Evolutionary conservation across 139 green algal genomes (phyloP), one percentile per base, ranked within the genome.

Genomic region (Chlamydomonas incerta): DNA sequence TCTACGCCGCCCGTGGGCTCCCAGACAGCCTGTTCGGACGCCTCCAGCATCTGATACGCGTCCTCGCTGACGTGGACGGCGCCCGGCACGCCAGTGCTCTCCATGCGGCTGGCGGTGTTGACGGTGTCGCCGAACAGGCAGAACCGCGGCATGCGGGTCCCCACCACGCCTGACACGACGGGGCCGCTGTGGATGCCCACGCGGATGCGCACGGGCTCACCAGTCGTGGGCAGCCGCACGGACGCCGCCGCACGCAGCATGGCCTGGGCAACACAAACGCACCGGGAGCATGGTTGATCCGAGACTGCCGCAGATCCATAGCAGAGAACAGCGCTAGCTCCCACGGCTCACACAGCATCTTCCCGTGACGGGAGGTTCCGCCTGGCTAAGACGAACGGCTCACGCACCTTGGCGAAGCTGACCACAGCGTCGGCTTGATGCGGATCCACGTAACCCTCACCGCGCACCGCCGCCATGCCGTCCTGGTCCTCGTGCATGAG

Each of bases 401-500:
- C n/a, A n/a, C 41, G 41, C 60, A 66, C 60, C 60, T 66, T 23
- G 8, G 60, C 60, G 8, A 66, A 66, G 1, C 17, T 24, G 23
- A 66, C 8, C 1, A 66, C 60, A 15, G 8, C 8, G 60, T 66
- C 60, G 0, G 60, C 60, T 2, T 66, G 60, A 2, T n/a, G 60
- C 24, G 60, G 60, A 21, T 66, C 60, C 41, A 50, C 41, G 41
- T 50, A 8, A 8, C 18, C 23, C 60, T 66, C 60, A 24, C 60
- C 60, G 18, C 8, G 23, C 60, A 66, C 60, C 23, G 60, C 60
- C 1, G 68, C 35, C 34, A 82, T 72, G 58, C 75, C 75, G n/a
- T 82, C 75, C 1, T 26, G 34, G 58, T 82, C 75, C 33, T 82
- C 29, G 24, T 17, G 4, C 24, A 82, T 71, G 58, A 82, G 60